These are phyloP conservation scores for Globisporangium spinosum DNA, from an alignment of 352 stramenopile genomes.

Conservation along the genomic window DNA sequence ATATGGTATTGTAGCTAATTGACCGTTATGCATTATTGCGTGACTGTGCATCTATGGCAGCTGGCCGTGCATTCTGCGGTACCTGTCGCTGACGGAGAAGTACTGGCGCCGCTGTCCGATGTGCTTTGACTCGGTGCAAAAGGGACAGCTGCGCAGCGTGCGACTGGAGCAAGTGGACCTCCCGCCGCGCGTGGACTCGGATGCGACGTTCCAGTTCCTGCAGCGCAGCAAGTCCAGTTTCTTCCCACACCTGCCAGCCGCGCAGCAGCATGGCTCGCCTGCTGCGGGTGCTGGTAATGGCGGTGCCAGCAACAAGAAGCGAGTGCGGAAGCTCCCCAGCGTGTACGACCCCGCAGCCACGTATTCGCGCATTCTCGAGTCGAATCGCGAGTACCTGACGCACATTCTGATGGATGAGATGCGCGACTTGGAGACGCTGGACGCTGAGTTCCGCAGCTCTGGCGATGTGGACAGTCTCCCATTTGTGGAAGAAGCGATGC, in stretches of 20 bases:
- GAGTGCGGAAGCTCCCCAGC: conserved; percentile 47
- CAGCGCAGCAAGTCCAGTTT: conserved; percentile 66
- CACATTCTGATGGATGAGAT: conserved; percentile 62
- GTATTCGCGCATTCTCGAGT: conserved; percentile 73
- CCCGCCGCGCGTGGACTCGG: conserved; percentile 46
- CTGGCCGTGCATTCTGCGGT: conserved; percentile 81
- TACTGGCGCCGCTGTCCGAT: conserved; percentile 86
- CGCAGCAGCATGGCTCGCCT: not conserved
- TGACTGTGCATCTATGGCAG: conserved; percentile 26
- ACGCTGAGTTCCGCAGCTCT: conserved; percentile 64
- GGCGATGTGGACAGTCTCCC: conserved; percentile 72
- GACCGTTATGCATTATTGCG: not conserved
- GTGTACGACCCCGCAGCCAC: conserved; percentile 63
- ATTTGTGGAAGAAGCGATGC: conserved; percentile 80
- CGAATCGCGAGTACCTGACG: conserved; percentile 58
- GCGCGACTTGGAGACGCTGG: conserved; percentile 63
- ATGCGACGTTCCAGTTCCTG: conserved; percentile 71
- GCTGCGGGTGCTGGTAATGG: not conserved
- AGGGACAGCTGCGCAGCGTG: conserved; percentile 72
- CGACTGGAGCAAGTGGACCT: conserved; percentile 54
- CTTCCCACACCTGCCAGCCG: conserved; percentile 51
- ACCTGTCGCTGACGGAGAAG: conserved; percentile 82
- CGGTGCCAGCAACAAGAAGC: conserved; percentile 21
- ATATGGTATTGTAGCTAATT: not conserved
- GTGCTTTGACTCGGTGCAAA: conserved; percentile 87